These are phyloP conservation scores for Geum urbanum DNA, from an alignment of 306 rosid species.

Conservation along the genomic window DNA sequence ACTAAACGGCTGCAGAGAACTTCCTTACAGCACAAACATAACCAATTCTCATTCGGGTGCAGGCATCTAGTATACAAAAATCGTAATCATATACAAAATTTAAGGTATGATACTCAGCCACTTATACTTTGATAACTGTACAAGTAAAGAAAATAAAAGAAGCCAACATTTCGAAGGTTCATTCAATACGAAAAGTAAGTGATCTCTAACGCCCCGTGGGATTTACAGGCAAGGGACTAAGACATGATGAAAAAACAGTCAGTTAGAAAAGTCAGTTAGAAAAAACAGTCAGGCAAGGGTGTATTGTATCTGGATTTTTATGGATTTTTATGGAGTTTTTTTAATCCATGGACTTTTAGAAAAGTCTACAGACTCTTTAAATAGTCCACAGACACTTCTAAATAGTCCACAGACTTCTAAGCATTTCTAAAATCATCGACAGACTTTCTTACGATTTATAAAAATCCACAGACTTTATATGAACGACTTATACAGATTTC, in stretches of 20 bases:
- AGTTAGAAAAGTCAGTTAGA: too few relatives aligned
- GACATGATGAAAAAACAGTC: background rate
- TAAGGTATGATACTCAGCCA: background rate
- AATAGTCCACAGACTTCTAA: too few relatives aligned
- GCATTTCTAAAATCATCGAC: too few relatives aligned
- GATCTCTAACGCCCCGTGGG: background rate
- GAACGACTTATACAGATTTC: too few relatives aligned
- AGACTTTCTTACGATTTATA: too few relatives aligned
- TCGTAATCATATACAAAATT: background rate
- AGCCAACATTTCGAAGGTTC: background rate
- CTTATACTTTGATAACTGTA: background rate
- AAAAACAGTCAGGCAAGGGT: too few relatives aligned
- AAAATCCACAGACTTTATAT: too few relatives aligned
- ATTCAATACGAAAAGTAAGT: background rate
- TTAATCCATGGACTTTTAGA: too few relatives aligned
- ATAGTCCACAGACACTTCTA: too few relatives aligned
- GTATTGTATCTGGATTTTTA: too few relatives aligned
- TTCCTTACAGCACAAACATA: constrained; percentile 69
- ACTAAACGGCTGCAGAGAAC: constrained; percentile 81
- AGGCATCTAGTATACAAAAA: constrained; percentile 40
- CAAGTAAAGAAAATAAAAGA: background rate
- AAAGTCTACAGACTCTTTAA: too few relatives aligned
- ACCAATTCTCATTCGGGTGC: constrained; percentile 75
- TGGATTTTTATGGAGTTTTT: too few relatives aligned
- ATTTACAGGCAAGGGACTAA: background rate